Evolutionary conservation across 805 yeast species (phyloP), one percentile per base, ranked within the genome.

Genomic region (Ogataea siamensis): DNA sequence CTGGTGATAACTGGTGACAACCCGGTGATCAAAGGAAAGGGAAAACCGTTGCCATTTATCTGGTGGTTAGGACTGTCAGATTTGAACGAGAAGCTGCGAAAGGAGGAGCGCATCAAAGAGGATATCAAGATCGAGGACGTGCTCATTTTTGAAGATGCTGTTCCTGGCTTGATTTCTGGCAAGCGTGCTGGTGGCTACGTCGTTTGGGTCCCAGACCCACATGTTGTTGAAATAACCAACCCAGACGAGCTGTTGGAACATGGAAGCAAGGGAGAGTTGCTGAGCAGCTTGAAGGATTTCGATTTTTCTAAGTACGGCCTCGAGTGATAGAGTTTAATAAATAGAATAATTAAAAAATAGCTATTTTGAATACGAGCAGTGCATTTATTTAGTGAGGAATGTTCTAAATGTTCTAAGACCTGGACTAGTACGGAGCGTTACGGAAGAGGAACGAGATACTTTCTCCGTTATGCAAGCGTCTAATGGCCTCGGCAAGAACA

Each of bases 41-140:
- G 99, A 5, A 93, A 93, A 59, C 99, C 99, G 10, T 69, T 70
- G 42, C 99, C 99, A 2, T 94, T 89, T 58, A 88, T 93, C 46
- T 93, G 95, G 94, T 76, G 76, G 46, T 71, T 80, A 3, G 95
- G 97, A 29, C 71, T 93, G 43, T 75, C 69, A 13, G 72, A 81
- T 10, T 51, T 93, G 38, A 93, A 93, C 58, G 52, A 55, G 15
- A 74, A 75, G 29, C 29, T 47, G 10, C 70, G 80, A 34, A 51
- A 56, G 9, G 58, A 57, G 2, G 52, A 61, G 3, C 74, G 70
- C 3, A 57, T 64, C 17, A 67, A 58, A 2, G 31, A 42, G 9
- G 49, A 49, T n/a, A 83, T 91, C 43, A 53, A 58, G 38, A 83
- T 91, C 4, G 79, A 77, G 21, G 96, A 93, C 53, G 85, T 95